Percentiles rank a stretch among this genome's conserved stretches.
These are phyloP conservation scores for Fusarium nematophilum DNA, from an alignment of 2,329 filamentous ascomycete genomes.

Conservation along the genomic window DNA sequence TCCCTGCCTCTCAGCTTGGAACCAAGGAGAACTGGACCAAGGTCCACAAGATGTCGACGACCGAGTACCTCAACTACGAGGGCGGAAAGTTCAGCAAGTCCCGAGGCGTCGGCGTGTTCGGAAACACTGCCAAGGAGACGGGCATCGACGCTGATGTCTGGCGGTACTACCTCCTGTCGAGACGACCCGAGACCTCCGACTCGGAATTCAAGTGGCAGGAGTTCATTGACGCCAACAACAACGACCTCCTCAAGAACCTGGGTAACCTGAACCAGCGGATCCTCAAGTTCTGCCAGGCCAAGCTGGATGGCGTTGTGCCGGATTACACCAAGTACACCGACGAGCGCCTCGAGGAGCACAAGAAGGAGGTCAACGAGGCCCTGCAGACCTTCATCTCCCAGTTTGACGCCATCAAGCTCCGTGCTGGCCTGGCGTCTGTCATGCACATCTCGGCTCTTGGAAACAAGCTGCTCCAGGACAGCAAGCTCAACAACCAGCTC, in stretches of 20 bases:
- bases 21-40: conserved; percentile 89
- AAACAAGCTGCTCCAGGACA: conserved; percentile 64
- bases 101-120: conserved; percentile 89
- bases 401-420: conserved; percentile 78
- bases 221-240: conserved; percentile 89
- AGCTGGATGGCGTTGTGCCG: conserved; percentile 77
- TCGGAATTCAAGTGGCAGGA: conserved; percentile 90
- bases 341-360: conserved; percentile 63
- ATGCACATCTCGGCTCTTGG: conserved; percentile 73
- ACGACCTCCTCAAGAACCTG: conserved; percentile 81
- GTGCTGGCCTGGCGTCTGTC: conserved; percentile 71
- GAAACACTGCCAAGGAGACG: conserved; percentile 87
- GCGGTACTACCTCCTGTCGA: conserved; percentile 89
- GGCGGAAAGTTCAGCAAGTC: conserved; percentile 94
- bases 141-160: conserved; percentile 89
- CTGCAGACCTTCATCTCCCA: conserved; percentile 75
- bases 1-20: conserved; percentile 87
- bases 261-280: conserved; percentile 81
- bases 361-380: conserved; percentile 72
- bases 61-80: conserved; percentile 89
- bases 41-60: conserved; percentile 88
- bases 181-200: conserved; percentile 86
- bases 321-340: conserved; percentile 68
- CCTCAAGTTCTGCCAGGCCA: conserved; percentile 81
- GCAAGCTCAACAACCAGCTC: conserved; percentile 65